Conservation (phyloP, 768 basidiomycete genomes). For the Amanita molliuscula region DNA sequence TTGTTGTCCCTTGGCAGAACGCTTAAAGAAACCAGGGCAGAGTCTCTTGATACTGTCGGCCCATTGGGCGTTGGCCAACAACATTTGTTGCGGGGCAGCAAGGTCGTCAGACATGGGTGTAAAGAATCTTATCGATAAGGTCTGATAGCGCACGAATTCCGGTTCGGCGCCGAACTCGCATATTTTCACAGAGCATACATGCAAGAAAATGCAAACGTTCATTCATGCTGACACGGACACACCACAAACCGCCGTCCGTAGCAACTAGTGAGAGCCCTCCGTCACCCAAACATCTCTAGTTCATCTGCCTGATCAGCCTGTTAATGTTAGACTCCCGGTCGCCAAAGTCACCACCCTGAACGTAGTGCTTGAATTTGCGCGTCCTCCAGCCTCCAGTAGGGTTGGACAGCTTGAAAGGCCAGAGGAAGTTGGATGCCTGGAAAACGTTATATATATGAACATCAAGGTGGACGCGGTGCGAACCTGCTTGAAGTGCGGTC, state of each 20-base stretch:
- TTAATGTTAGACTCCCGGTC: slow-evolving; percentile 97
- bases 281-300: slow-evolving; percentile 31
- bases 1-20: slow-evolving; percentile 51
- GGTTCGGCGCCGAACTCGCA: not conserved
- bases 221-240: not conserved
- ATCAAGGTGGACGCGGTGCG: slow-evolving; percentile 14
- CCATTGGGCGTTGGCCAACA: slow-evolving; percentile 58
- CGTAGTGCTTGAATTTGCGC: slow-evolving; percentile 95
- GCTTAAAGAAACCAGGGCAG: slow-evolving; percentile 56
- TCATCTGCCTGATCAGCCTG: slow-evolving; percentile 94
- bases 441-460: slow-evolving; percentile 6
- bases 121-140: not conserved
- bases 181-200: not conserved
- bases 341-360: slow-evolving; percentile 96
- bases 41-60: slow-evolving; percentile 41
- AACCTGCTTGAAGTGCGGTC: slow-evolving; percentile 99
- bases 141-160: not conserved
- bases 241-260: not conserved
- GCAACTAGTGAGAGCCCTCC: slow-evolving; percentile 6
- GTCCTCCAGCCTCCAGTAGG: slow-evolving; percentile 97
- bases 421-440: slow-evolving; percentile 90
- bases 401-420: slow-evolving; percentile 99
- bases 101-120: slow-evolving; percentile 10
- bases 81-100: slow-evolving; percentile 19
- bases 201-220: not conserved